Evolutionary conservation across 163 green algal species (phyloP).

Genomic region (Volvox carteri): DNA sequence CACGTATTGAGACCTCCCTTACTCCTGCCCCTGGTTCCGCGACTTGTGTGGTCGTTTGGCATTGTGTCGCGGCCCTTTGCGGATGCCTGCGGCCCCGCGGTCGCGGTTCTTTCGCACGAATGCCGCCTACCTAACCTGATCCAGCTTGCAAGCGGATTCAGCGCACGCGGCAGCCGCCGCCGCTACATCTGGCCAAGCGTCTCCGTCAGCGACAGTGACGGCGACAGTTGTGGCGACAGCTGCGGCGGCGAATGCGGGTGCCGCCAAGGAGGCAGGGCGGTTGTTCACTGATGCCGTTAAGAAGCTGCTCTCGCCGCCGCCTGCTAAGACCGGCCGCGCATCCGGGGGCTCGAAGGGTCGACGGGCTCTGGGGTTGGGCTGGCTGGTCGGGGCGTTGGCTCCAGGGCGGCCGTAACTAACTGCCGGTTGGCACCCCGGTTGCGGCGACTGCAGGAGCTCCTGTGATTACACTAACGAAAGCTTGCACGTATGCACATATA

Average conservation of each 20-base stretch:
- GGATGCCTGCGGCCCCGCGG: too few species aligned
- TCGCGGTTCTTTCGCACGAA: too few species aligned
- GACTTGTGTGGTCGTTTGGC: too few species aligned
- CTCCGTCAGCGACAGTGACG: not conserved
- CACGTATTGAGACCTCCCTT: too few species aligned
- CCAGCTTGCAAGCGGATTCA: not conserved
- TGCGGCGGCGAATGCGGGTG: not conserved
- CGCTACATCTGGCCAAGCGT: not conserved
- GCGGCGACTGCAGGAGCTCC: too few species aligned
- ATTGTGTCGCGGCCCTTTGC: too few species aligned
- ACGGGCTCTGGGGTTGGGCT: not conserved
- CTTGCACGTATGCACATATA: too few species aligned
- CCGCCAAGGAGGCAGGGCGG: constrained; percentile 6
- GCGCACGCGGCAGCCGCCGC: not conserved
- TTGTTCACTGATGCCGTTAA: not conserved
- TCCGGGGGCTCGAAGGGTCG: constrained; percentile 3
- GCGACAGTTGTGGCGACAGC: not conserved
- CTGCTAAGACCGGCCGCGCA: not conserved
- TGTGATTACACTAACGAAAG: too few species aligned
- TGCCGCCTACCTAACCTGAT: too few species aligned
- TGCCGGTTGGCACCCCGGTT: not conserved
- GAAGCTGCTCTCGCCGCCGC: constrained; percentile 50
- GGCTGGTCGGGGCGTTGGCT: not conserved
- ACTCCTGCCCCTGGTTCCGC: too few species aligned
- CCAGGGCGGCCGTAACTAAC: not conserved